Base-by-base conservation (phyloP, 108 stramenopile species). In the Seminavis robusta region DNA sequence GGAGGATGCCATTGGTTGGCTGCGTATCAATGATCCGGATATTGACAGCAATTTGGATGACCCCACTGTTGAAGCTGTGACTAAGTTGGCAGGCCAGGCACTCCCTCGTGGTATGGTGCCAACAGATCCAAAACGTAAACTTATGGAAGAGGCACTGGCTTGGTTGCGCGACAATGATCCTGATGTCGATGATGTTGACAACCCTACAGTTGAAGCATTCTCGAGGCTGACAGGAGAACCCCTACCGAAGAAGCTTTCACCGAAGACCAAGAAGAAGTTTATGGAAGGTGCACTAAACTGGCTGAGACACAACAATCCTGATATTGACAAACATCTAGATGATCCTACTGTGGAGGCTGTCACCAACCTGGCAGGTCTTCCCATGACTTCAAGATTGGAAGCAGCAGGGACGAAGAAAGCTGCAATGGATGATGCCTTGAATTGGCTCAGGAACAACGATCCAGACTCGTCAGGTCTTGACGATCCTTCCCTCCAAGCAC, bases 381-480 rank as follows among this genome's bases (percentile, higher is more conserved):
- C 48, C 4, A 8, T 49, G 15, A n/a, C 48, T 4, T 15, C 9
- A 21, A 27, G 48, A 6, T 7, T 20, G 3, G 23, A 28, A 4
- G 30, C 27, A 4, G 28, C 46, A 15, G 60, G 52, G 19, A 27
- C 38, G 7, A 37, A 31, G n/a, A 4, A 11, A 13, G 26, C 17
- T 7, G 48, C 60, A 28, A 45, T 67, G 47, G 65, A 67, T 28
- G 57, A 48, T 30, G 52, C 54, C 10, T 27, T 67, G 42, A 46
- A 57, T 9, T 67, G 65, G 65, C 57, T 57, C 0, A 56, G 67
- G 0, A 59, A 58, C 20, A 53, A 56, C 19, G 29, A 39, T 20
- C 54, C 54, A 21, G 15, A 38, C 4, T 21, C 34, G 10, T 2
- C 2, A 1, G 39, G 29, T 23, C 17, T 56, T 38, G 54, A 56